A percentile compares a stretch with the other conserved stretches of the same genome.
These are phyloP conservation scores for Eleusine indica DNA, from an alignment of 176 grass and related monocot species.

Conservation along the genomic window DNA sequence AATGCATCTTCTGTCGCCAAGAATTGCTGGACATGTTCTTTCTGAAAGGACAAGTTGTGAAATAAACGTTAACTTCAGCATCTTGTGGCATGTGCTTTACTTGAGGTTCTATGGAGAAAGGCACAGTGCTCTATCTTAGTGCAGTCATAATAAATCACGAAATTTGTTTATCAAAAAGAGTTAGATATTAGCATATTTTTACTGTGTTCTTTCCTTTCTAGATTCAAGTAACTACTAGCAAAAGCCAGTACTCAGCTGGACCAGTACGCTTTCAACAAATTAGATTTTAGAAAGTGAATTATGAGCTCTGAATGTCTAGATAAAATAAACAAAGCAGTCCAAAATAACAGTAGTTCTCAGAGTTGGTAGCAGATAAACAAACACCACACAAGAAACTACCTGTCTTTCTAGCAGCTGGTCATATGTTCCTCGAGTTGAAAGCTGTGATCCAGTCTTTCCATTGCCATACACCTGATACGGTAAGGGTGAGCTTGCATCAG, in stretches of 20 bases:
- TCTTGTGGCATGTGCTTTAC: constrained; percentile 32
- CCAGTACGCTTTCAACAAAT: not conserved
- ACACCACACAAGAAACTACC: constrained; percentile 48
- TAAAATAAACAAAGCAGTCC: not conserved
- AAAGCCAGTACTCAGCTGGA: too few species aligned
- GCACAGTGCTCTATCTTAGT: not conserved
- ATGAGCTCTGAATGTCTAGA: constrained; percentile 11
- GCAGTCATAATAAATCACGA: not conserved
- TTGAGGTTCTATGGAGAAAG: constrained; percentile 5
- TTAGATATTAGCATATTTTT: not conserved
- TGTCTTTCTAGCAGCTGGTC: constrained; percentile 99
- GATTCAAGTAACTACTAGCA: not conserved
- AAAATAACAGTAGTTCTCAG: constrained; percentile 1
- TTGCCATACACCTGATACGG: constrained; percentile 99
- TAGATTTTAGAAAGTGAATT: not conserved
- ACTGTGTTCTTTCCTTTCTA: not conserved
- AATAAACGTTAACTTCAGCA: constrained; percentile 35
- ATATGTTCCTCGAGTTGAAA: constrained; percentile 85
- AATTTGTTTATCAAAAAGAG: not conserved
- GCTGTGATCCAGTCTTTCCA: constrained; percentile 83
- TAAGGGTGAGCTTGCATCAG: constrained; percentile 95
- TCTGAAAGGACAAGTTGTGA: constrained; percentile 70
- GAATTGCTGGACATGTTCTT: constrained; percentile 99
- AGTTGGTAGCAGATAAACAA: not conserved
- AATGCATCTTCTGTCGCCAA: constrained; percentile 98